Evolutionary conservation across 2,329 filamentous ascomycete genomes (phyloP).

Genomic region (Hirsutella minnesotensis): DNA sequence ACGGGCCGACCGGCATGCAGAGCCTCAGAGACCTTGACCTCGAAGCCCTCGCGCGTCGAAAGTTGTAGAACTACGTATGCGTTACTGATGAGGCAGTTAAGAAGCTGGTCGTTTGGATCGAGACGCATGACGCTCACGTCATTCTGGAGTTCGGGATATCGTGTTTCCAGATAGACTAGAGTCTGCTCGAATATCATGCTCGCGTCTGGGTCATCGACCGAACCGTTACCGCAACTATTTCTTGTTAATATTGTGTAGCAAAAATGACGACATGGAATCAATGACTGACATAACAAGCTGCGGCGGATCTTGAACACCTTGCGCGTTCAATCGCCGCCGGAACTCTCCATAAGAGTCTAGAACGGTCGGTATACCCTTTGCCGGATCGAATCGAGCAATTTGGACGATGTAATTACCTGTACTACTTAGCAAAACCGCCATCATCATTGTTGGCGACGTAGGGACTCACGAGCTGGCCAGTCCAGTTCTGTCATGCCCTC

Average conservation of each 20-base stretch:
- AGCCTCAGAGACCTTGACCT: conserved; percentile 77
- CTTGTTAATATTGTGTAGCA: too few species aligned
- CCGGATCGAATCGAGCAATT: conserved; percentile 71
- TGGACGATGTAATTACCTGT: conserved; percentile 63
- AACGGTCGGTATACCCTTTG: conserved; percentile 71
- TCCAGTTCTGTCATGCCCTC: conserved; percentile 46
- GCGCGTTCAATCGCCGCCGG: conserved; percentile 37
- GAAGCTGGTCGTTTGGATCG: conserved; percentile 65
- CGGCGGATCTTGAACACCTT: conserved; percentile 34
- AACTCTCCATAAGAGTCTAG: conserved; percentile 67
- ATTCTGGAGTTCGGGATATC: conserved; percentile 48
- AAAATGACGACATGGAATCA: too few species aligned
- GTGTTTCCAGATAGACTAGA: conserved; percentile 50
- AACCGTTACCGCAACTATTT: conserved; percentile 55
- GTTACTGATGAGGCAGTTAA: conserved; percentile 64
- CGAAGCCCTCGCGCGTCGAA: conserved; percentile 72
- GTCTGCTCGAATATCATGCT: conserved; percentile 61
- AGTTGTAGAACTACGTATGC: conserved; percentile 66
- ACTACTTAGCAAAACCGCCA: neutral
- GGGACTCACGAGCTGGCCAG: conserved; percentile 36
- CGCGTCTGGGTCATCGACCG: conserved; percentile 71
- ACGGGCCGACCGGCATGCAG: conserved; percentile 69
- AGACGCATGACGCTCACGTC: conserved; percentile 68
- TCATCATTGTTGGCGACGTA: neutral
- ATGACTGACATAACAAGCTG: conserved; percentile 54